Evolutionary conservation across 139 green algal species (phyloP).

Genomic region (Coelastrella sp.): DNA sequence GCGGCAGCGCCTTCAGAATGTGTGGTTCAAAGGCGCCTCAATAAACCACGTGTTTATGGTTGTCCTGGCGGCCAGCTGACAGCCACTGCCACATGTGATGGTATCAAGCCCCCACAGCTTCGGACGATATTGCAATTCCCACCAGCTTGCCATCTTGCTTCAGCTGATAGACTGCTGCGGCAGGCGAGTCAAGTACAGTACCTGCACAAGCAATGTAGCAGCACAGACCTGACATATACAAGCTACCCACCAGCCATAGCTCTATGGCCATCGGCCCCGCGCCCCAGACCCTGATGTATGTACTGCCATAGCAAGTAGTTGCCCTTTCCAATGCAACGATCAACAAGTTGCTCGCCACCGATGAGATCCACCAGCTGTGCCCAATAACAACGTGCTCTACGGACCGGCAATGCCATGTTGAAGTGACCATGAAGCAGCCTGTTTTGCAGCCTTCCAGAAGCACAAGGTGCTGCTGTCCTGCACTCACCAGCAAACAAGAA

Average conservation of each 20-base stretch:
- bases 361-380: background rate
- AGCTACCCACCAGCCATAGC: too few species aligned
- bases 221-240: too few species aligned
- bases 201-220: conserved; percentile 1
- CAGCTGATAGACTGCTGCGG: conserved; percentile 41
- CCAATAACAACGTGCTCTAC: background rate
- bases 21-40: too few species aligned
- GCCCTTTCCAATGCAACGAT: too few species aligned
- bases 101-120: background rate
- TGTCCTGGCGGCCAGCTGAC: background rate
- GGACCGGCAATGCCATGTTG: too few species aligned
- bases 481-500: conserved; percentile 45
- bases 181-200: conserved; percentile 31
- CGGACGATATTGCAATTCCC: conserved; percentile 19
- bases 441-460: background rate
- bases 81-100: background rate
- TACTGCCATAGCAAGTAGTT: too few species aligned
- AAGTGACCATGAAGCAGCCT: background rate
- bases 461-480: background rate
- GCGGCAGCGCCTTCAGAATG: too few species aligned
- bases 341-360: too few species aligned
- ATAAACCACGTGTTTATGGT: background rate
- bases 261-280: too few species aligned
- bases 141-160: conserved; percentile 20
- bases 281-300: too few species aligned